Evolutionary conservation across 1,284 basidiomycete species (phyloP).

Genomic region (Ustilago nuda): DNA sequence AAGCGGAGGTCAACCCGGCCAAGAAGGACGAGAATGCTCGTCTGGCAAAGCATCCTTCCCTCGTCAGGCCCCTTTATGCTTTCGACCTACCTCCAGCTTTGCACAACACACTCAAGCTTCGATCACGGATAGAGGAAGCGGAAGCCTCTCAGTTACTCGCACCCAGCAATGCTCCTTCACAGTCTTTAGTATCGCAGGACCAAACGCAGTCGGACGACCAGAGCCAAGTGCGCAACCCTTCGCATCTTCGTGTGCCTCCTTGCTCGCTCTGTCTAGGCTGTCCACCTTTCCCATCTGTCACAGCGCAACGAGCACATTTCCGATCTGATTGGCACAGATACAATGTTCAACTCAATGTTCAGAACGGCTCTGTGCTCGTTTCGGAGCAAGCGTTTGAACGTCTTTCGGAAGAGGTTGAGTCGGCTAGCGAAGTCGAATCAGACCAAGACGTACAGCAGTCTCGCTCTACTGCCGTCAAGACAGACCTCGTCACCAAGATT

Average conservation of each 20-base stretch:
- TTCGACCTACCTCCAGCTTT: slow-evolving; percentile 51
- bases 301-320: slow-evolving; percentile 87
- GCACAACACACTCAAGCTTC: slow-evolving; percentile 36
- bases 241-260: slow-evolving; percentile 38
- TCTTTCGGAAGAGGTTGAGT: slow-evolving; percentile 52
- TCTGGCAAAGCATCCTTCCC: slow-evolving; percentile 29
- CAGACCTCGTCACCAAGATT: slow-evolving; percentile 55
- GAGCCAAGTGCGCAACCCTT: slow-evolving; percentile 17
- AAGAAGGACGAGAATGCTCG: not conserved
- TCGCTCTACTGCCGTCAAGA: slow-evolving; percentile 21
- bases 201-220: slow-evolving; percentile 8
- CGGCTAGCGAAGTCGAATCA: slow-evolving; percentile 43
- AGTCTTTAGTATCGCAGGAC: slow-evolving; percentile 10
- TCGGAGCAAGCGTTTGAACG: slow-evolving; percentile 44
- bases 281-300: slow-evolving; percentile 78
- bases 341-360: slow-evolving; percentile 79
- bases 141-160: slow-evolving; percentile 36
- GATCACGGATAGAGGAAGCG: slow-evolving; percentile 32
- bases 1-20: not conserved
- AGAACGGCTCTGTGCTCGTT: slow-evolving; percentile 29
- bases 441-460: slow-evolving; percentile 30
- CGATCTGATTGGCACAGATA: slow-evolving; percentile 98
- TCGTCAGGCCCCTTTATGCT: slow-evolving; percentile 55
- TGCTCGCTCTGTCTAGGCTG: slow-evolving; percentile 68
- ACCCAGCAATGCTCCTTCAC: slow-evolving; percentile 1